Evolutionary conservation across 139 green algal genomes (phyloP), one percentile per base, ranked within the genome.

Genomic region (Tetradesmus obliquus): DNA sequence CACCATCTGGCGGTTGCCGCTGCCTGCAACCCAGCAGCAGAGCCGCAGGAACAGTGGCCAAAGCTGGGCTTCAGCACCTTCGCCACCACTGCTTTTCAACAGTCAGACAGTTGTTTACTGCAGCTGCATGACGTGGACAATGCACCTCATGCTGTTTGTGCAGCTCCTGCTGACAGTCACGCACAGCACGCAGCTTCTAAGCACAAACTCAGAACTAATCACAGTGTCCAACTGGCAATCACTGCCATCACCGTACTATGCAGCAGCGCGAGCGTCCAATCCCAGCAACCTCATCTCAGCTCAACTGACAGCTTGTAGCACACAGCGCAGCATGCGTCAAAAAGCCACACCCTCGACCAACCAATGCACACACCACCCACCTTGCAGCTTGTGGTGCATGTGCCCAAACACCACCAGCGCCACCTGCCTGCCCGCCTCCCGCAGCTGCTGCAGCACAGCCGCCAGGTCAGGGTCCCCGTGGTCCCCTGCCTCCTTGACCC

Each of bases 341-440:
- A 45, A 45, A 45, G 32, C 32, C 32, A 45, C 32, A 45, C 32
- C 32, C 32, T 45, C 32, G 32, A 45, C 32, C 32, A 45, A 45
- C 32, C 57, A 13, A 66, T 66, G 57, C 8, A 66, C 57, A 66
- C 57, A 76, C 12, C 66, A 76, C 66, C 17, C 58, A 92, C 85
- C 74, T 72, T 86, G 58, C 20, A 97, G 92, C 20, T n/a, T 87
- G 81, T 96, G 93, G 92, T 98, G 96, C 96, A 98, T 98, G 94
- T 98, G 96, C 3, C 96, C 95, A 90, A 97, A 97, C 7, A 96
- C 84, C 82, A 97, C 91, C 54, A 96, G 92, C 7, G 94, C 80
- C 2, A 94, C 66, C 5, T 10, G 69, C 53, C 93, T 74, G 19
- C 95, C 91, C 19, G 86, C 9, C 55, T 79, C 84, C 55, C 17